Evolutionary conservation across 208 protist species (phyloP), one percentile per base, ranked within the genome.

Genomic region (Crithidia thermophila): DNA sequence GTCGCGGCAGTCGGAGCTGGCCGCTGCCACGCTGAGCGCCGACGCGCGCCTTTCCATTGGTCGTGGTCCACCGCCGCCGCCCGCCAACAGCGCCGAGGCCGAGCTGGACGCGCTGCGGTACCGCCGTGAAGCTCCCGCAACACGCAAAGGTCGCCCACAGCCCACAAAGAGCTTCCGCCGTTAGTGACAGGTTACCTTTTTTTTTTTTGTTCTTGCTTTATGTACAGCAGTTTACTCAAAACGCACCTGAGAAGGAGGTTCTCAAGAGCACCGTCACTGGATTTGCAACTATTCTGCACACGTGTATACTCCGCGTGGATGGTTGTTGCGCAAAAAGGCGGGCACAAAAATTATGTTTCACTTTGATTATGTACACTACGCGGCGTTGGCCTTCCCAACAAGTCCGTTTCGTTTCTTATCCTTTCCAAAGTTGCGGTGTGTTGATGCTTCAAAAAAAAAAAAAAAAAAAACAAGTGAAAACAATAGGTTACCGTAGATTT

Each of bases 1-100:
- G 45, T 21, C 67, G 8, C 76, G 76, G 7, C 69, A 83, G 28
- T 31, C 11, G 16, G 73, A 82, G 58, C 30, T 82, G 34, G 13
- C 31, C 0, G 27, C 14, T 23, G 76, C 53, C 62, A 47, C 47
- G 47, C 53, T 77, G n/a, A 63, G 55, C 33, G 50, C 81, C 9
- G 69, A 82, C 49, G 58, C 63, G 27, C 72, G 69, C 25, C 64
- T 89, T 27, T 61, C 60, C n/a, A 37, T 89, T n/a, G 83, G 83
- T 1, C 67, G 83, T 16, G 83, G 83, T 14, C 60, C 55, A 23
- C 37, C 72, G 5, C 39, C 62, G 40, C 72, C 74, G 21, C 76
- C 67, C 4, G n/a, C 40, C 43, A 37, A 30, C 8, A 42, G 49
- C 13, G 73, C 59, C 14, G 77, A 81, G 31, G 65, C 58, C 5